Base-by-base conservation (phyloP, 805 yeast genomes). In the Cyberlindnera veronae region DNA sequence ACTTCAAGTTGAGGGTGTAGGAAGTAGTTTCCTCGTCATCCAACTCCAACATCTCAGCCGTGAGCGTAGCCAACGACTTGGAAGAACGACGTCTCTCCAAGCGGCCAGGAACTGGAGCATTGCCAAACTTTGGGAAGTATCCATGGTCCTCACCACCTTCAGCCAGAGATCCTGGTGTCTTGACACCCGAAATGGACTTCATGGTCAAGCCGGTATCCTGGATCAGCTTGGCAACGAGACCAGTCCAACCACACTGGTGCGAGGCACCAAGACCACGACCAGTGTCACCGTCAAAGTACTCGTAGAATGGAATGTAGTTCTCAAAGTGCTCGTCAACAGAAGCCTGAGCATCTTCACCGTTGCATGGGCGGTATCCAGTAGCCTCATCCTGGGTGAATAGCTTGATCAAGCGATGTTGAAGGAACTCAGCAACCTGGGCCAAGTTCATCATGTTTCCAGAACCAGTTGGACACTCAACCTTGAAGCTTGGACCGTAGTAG, bases 241-340 rank as follows among this genome's bases (percentile, higher is more conserved):
- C 90, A 1, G 96, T 89, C 97, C 97, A 89, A 11, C 97, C 97
- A 70, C 89, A 83, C 66, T 89, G 97, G 67, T 90, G 96, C 38
- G 89, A 80, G 2, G 96, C 88, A 24, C 97, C 97, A 42, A 89
- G 66, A 6, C 96, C 97, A 51, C 95, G 76, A 29, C 97, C 97
- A 2, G 93, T 84, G 59, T 89, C 97, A 50, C 95, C 96, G 55
- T 89, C 95, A 60, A 89, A 89, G 60, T 83, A 89, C 67, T 89
- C 97, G 59, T 77, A 84, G 59, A 86, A 89, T 47, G 84, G 81
- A 31, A 86, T 75, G 48, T 76, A 74, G 45, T 88, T 95, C 53
- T 75, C 76, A 69, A 87, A 90, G 58, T 76, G 59, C 38, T 77
- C 80, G 60, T 86, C 95, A 23, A 68, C 66, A 41, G 79, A 74